Conservation (phyloP, 2,329 filamentous ascomycete species). For the Graphium sp. region DNA sequence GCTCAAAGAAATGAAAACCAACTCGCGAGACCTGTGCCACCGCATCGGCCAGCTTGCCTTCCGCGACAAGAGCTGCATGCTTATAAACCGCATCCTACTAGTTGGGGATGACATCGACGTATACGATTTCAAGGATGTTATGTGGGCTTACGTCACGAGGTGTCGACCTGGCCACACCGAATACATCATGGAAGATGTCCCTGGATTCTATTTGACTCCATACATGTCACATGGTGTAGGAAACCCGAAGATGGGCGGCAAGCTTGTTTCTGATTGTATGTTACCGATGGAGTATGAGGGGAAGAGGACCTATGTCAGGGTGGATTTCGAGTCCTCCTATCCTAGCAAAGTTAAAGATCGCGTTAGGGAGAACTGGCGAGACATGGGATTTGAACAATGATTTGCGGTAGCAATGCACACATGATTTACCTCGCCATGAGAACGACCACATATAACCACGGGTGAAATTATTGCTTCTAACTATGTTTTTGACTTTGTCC, state of each 20-base stretch:
- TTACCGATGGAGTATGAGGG: conserved; percentile 22
- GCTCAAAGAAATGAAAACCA: conserved; percentile 36
- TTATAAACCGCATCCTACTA: conserved; percentile 24
- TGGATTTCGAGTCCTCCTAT: conserved; percentile 16
- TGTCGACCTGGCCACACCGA: conserved; percentile 26
- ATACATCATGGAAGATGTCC: conserved; percentile 23
- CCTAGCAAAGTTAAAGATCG: conserved; percentile 20
- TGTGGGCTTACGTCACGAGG: conserved; percentile 29
- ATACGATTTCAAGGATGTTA: conserved; percentile 24
- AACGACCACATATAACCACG: too few species aligned
- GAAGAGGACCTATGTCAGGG: conserved; percentile 13
- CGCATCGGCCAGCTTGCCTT: conserved; percentile 24
- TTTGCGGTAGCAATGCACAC: too few species aligned
- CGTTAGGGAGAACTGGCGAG: too few species aligned
- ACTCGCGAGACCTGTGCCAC: conserved; percentile 17
- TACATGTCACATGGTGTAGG: conserved; percentile 25
- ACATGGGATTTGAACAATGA: too few species aligned
- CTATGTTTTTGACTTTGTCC: too few species aligned
- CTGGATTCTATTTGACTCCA: conserved; percentile 24
- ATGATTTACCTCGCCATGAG: too few species aligned
- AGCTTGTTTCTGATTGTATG: conserved; percentile 26
- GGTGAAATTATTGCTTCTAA: too few species aligned
- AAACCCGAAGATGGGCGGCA: conserved; percentile 17
- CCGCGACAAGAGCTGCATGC: conserved; percentile 20
- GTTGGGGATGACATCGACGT: conserved; percentile 31